phyloP scores from a whole-genome alignment of 495 filamentous ascomycete genomes.

The Penicillium malachiteum region DNA sequence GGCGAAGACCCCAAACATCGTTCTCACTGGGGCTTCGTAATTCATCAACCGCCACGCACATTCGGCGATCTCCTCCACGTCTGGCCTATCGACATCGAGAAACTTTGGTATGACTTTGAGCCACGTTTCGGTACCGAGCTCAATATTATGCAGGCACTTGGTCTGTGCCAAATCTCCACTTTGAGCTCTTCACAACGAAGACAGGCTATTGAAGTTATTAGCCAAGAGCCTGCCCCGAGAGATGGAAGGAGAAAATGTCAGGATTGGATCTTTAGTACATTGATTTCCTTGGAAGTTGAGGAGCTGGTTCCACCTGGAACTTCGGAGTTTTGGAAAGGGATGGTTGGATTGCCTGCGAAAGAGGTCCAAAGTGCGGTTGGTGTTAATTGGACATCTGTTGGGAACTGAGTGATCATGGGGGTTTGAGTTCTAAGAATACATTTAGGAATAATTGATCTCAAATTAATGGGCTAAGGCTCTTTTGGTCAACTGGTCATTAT shows the following conservation, averaged over 20 bases:
- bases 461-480: no score
- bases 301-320: slow-evolving; percentile 23
- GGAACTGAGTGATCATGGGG: not conserved
- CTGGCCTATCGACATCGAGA: slow-evolving; percentile 12
- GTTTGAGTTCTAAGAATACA: no score
- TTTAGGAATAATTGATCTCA: no score
- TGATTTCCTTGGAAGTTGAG: slow-evolving; percentile 25
- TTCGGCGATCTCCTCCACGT: slow-evolving; percentile 28
- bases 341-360: slow-evolving; percentile 18
- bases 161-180: slow-evolving; percentile 12
- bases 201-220: slow-evolving; percentile 19
- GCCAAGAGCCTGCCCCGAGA: slow-evolving; percentile 14
- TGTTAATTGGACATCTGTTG: slow-evolving; percentile 10
- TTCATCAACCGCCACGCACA: slow-evolving; percentile 17
- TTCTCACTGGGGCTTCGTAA: slow-evolving; percentile 28
- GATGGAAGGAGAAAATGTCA: slow-evolving; percentile 22
- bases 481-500: no score
- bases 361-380: slow-evolving; percentile 16
- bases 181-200: slow-evolving; percentile 12
- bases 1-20: slow-evolving; percentile 21
- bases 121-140: slow-evolving; percentile 7
- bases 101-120: slow-evolving; percentile 20
- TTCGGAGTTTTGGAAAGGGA: slow-evolving; percentile 24
- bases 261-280: slow-evolving; percentile 26
- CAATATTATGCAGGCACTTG: slow-evolving; percentile 9